Evolutionary conservation across 805 yeast species (phyloP), one percentile per base, ranked within the genome.

Genomic region (Saccharomycopsis javanensis): DNA sequence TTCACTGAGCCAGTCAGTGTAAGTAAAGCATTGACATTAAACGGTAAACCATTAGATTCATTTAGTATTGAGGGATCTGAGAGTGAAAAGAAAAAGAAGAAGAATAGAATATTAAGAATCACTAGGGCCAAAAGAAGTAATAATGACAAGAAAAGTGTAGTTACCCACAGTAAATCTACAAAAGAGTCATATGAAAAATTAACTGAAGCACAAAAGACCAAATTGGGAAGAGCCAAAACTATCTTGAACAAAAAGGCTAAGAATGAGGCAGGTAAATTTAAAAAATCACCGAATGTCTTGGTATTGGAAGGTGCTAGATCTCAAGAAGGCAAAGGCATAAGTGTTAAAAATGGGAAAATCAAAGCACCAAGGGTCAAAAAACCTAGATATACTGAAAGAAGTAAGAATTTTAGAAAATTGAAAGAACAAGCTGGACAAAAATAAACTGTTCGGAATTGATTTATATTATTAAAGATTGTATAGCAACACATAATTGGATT

Each of bases 191-290:
- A 18, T 55, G 67, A 8, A 3, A 67, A 70, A 30, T 71, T 87
- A 55, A 77, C 79, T 27, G 88, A 85, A 46, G 77, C 78, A 46
- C 94, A 87, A 69, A 86, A 77, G 70, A 85, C 95, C 15, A 80
- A 79, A 64, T 69, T 88, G 38, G 96, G 96, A 37, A 80, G 96
- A 69, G 96, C 94, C 20, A 79, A 78, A 65, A 76, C 80, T 57
- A 75, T 86, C 3, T 75, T 90, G 50, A 92, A 92, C 54, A 88
- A 83, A 67, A 87, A 90, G 55, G 97, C 88, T 67, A 80, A 86
- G 64, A 78, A 85, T 35, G 76, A 85, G 23, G 79, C 82, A 7
- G 92, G 92, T 53, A 73, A 74, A 62, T 64, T 72, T 54, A 42
- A 16, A 20, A 42, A 8, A 15, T 23, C 48, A 20, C 15, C 48